These are phyloP conservation scores for Tolypocladium tropicale DNA, from an alignment of 2,329 filamentous ascomycete species.

Conservation along the genomic window DNA sequence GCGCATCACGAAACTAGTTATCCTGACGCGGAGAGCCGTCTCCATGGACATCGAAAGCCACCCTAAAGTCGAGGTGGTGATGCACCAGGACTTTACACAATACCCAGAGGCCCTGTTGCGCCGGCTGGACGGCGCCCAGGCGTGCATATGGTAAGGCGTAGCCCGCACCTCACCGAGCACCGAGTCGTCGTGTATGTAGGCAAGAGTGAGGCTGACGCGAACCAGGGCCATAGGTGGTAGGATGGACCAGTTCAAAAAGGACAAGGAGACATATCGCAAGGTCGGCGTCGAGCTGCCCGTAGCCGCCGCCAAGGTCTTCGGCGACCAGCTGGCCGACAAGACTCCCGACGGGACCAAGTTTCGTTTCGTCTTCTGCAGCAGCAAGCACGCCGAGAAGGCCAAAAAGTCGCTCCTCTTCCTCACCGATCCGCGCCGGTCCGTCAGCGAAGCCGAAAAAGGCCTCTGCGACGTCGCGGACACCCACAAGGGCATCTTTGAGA, in stretches of 20 bases:
- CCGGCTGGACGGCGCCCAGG: conserved; percentile 40
- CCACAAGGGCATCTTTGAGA: conserved; percentile 19
- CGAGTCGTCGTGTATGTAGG: background rate
- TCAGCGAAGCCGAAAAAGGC: conserved; percentile 27
- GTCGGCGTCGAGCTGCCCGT: conserved; percentile 53
- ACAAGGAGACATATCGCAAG: conserved; percentile 30
- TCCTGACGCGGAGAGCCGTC: conserved; percentile 38
- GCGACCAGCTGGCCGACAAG: conserved; percentile 17
- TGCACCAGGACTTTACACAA: conserved; percentile 41
- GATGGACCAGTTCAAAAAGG: conserved; percentile 36
- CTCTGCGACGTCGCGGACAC: conserved; percentile 26
- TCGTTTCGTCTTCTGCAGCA: conserved; percentile 33
- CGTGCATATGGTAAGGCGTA: conserved; percentile 51
- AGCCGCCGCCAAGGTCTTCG: conserved; percentile 48
- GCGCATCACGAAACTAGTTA: conserved; percentile 39
- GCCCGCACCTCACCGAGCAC: background rate
- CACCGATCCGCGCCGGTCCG: conserved; percentile 24
- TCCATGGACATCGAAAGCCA: conserved; percentile 28
- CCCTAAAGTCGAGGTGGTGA: conserved; percentile 38
- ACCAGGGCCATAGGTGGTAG: conserved; percentile 28
- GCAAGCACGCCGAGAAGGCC: conserved; percentile 21
- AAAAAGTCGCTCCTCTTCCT: conserved; percentile 24
- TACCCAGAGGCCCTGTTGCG: conserved; percentile 30
- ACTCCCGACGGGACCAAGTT: conserved; percentile 22
- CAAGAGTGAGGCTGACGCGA: background rate